Evolutionary conservation across 2,329 filamentous ascomycete species (phyloP), one percentile per base, ranked within the genome.

Genomic region (Colletotrichum ledebouriae): DNA sequence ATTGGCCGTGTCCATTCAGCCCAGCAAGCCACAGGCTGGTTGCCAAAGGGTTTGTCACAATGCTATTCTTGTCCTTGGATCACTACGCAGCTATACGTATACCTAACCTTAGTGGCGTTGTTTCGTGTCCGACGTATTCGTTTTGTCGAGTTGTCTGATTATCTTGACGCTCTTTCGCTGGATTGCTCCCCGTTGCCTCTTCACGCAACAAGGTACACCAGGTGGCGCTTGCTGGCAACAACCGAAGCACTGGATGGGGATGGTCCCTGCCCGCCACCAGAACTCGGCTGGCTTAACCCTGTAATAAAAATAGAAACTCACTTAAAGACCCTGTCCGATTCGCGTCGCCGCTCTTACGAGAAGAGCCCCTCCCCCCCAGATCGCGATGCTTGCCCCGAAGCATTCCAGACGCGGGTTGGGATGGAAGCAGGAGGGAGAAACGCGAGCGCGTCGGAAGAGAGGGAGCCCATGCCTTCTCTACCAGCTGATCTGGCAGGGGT

Each of bases 271-370:
- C 17, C 17, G 17, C 17, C 17, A 17, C 17, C 17, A 17, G 17
- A 25, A 25, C 34, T 42, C 46, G 4, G 52, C 52, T 60, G n/a
- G 46, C 52, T 9, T 25, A 49, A 17, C 46, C 60, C 65, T 22
- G 22, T 22, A 4, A 22, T 64, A 2, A 41, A 65, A 68, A 65
- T 68, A 68, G 65, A 64, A 59, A 55, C 62, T 25, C 60, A 53
- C 60, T 53, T 41, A 41, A 55, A 59, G 46, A 13, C 65, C 55
- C 53, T 68, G 65, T 59, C 50, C 42, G 34, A 60, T 52, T 39
- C 55, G 46, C 25, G 46, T 37, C 55, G 62, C 56, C 11, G 56
- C 46, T 52, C 46, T 52, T n/a, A 55, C 62, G 46, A 41, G 20
- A n/a, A 22, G 33, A 33, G 6, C 34, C 12, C 52, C 33, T 17